Base-by-base conservation (phyloP, 2,329 filamentous ascomycete species). In the Sphaerulina musiva region DNA sequence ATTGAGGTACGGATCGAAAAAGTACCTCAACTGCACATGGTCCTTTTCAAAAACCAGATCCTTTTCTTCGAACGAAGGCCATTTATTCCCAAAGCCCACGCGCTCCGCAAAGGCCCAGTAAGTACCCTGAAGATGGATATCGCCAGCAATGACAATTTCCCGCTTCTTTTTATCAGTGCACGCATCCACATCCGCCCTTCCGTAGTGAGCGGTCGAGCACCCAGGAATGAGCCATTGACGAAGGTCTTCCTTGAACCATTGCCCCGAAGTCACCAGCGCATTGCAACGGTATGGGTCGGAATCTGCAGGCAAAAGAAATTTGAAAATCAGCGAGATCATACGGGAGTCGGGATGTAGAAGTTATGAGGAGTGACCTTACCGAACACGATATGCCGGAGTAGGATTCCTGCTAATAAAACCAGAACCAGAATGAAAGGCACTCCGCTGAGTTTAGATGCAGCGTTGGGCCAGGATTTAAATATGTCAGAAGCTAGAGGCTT, bases 1-100 rank as follows among this genome's bases (percentile, higher is more conserved):
- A 65, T 85, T 80, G 26, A 85, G 70, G 69, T 73, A 83, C 0
- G 83, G 82, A 66, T 86, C 82, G 80, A 81, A 85, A 7, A 83
- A 66, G 57, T 82, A 84, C 44, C 78, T 70, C 20, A 84, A 60
- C 23, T 65, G 72, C 2, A 80, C 72, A 12, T 71, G 73, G 10
- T 70, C 69, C 1, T 72, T 70, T 5, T 69, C 66, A 51, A 78
- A 74, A 4, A 70, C 67, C 6, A 78, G 63, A 64, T 80, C 72
- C n/a, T 68, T 66, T 1, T 65, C 59, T n/a, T 72, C 64, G 29
- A 70, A 67, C 29, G 67, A 58, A 11, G 73, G 65, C 3, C 73
- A 72, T 31, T 68, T 66, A 12, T 65, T 59, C 14, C 67, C 66
- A 51, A 48, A 49, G 43, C 78, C 75, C 75, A 2, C 76, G 73